phyloP scores from a whole-genome alignment of 2,329 filamentous ascomycete species.

The Alternaria ethzedia region DNA sequence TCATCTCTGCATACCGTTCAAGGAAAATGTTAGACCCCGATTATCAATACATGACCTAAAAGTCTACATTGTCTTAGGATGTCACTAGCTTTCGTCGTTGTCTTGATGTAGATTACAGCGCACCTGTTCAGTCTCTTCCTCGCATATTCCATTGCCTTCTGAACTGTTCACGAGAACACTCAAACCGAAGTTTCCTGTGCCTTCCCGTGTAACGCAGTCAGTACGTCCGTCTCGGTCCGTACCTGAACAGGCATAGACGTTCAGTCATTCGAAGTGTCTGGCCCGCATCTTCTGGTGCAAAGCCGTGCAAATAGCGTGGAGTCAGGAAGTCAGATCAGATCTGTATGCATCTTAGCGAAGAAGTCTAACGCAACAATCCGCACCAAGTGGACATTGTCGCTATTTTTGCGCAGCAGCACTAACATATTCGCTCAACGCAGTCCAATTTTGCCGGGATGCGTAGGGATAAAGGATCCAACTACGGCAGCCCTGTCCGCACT shows the following conservation, averaged over 20 bases:
- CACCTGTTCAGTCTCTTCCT: not conserved
- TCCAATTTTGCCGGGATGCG: constrained; percentile 24
- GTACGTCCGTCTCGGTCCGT: not conserved
- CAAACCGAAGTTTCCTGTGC: not conserved
- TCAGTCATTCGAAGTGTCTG: constrained; percentile 1
- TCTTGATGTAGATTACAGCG: not conserved
- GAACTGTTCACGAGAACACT: not conserved
- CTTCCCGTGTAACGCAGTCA: not conserved
- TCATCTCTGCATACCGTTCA: not conserved
- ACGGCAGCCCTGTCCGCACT: constrained; percentile 23
- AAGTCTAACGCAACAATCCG: not conserved
- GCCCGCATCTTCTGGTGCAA: not conserved
- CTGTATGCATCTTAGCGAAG: not conserved
- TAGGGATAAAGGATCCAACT: constrained; percentile 27
- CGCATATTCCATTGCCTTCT: not conserved
- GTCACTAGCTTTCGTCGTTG: not conserved
- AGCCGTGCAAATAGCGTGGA: not conserved
- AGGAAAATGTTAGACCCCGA: not conserved
- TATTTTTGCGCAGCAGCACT: constrained; percentile 30
- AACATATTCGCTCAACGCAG: constrained; percentile 22
- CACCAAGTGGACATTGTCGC: constrained; percentile 16
- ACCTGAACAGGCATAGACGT: not conserved
- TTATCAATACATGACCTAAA: not conserved
- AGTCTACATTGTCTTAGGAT: not conserved
- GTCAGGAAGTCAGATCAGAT: not conserved